phyloP scores from a whole-genome alignment of 345 rosid genomes.

The Zanthoxylum bungeanum region DNA sequence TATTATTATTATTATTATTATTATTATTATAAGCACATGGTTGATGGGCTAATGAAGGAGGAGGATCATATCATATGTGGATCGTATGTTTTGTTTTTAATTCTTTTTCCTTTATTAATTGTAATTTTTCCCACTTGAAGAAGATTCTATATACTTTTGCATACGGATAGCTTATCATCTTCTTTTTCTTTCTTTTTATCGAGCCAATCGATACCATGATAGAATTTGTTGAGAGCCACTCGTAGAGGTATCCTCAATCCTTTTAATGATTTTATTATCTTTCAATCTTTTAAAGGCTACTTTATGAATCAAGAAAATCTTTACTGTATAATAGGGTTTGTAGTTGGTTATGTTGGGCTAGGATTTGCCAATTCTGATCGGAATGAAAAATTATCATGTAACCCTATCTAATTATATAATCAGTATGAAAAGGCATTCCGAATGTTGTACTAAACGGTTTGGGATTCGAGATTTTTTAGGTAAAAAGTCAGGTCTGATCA shows the following conservation, averaged over 20 bases:
- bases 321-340: too few relatives aligned
- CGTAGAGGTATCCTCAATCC: neutral
- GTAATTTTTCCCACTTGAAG: neutral
- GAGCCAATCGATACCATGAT: neutral
- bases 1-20: too few relatives aligned
- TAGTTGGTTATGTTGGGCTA: too few relatives aligned
- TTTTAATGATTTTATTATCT: neutral
- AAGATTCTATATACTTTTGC: slow-evolving; percentile 5
- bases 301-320: neutral
- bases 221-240: neutral
- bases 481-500: too few relatives aligned
- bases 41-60: neutral
- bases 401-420: too few relatives aligned
- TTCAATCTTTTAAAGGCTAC: neutral
- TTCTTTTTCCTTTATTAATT: neutral
- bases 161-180: neutral
- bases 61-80: slow-evolving; percentile 1
- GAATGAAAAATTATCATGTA: too few relatives aligned
- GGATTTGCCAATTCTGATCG: too few relatives aligned
- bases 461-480: too few relatives aligned
- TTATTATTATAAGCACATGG: neutral
- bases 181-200: neutral
- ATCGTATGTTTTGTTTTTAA: neutral
- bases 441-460: too few relatives aligned
- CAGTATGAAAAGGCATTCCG: too few relatives aligned